Evolutionary conservation across 345 rosid species (phyloP).

Genomic region (Camelina hispida): DNA sequence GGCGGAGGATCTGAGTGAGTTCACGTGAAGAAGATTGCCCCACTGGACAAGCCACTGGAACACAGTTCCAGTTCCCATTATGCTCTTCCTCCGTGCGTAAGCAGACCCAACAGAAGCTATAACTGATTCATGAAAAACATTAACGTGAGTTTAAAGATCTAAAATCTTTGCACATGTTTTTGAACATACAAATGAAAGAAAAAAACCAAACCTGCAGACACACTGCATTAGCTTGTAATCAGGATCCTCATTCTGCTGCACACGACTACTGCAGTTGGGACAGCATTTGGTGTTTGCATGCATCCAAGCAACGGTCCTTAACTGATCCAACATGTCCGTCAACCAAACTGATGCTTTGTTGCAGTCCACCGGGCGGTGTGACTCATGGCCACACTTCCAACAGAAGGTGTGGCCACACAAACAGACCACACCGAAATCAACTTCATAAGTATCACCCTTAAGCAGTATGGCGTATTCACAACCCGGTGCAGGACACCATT

Average conservation of each 20-base stretch:
- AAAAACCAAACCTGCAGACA: conserved; percentile 27
- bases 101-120: conserved; percentile 25
- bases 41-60: background rate
- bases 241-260: background rate
- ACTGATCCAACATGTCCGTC: background rate
- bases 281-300: conserved; percentile 2
- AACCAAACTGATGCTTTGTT: conserved; percentile 32
- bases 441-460: too few relatives aligned
- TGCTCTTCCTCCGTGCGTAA: conserved; percentile 9
- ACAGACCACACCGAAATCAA: too few relatives aligned
- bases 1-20: background rate
- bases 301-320: background rate
- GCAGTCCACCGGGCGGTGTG: conserved; percentile 35
- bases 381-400: conserved; percentile 26
- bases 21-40: background rate
- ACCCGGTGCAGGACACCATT: too few relatives aligned
- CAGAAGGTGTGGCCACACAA: too few relatives aligned
- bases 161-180: background rate
- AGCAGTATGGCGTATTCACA: too few relatives aligned
- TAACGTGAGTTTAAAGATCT: background rate
- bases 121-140: conserved; percentile 4
- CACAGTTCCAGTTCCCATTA: background rate
- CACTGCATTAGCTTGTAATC: background rate
- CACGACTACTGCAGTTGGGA: conserved; percentile 10
- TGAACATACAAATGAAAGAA: background rate